Evolutionary conservation across 2,329 filamentous ascomycete species (phyloP), one percentile per base, ranked within the genome.

Genomic region (Colletotrichum limetticola): DNA sequence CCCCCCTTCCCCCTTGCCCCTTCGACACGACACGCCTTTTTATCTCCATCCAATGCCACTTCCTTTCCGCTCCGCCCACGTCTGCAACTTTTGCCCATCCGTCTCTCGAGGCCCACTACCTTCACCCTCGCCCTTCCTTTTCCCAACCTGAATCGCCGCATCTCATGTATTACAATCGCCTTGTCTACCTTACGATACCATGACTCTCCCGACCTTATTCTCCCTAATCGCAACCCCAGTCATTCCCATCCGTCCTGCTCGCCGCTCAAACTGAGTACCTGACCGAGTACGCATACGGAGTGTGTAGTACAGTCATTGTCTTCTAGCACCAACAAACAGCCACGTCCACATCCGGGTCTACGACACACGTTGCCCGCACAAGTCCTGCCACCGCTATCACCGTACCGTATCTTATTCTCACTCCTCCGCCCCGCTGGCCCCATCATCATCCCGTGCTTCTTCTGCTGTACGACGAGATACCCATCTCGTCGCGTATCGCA

Each of bases 31-130:
- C 28, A 69, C 57, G 46, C 52, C 32, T 35, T 62, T 63, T 53
- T 58, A 63, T 72, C 52, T 63, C 58, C 30, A 62, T 62, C 57
- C 64, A 71, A 61, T 68, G 58, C 57, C 58, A 61, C 32, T 61
- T 61, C 56, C 32, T 26, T 62, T 24, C 57, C 16, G 26, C 46
- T 57, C 52, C 12, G 22, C 57, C 64, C 68, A 63, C 65, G 9
- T 62, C 49, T 68, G 16, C 30, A 30, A 35, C 42, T 53, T 22
- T 68, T n/a, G 14, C 8, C n/a, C 46, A 37, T 46, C 53, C 49
- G 24, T 26, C 30, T 59, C 46, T 60, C 35, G 30, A n/a, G 37
- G n/a, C 57, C 57, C 32, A 32, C 28, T 56, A 37, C 26, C 37
- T 12, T 61, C 49, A 46, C 42, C 37, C 49, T 49, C 49, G 19